Evolutionary conservation across 2,329 filamentous ascomycete genomes (phyloP), one percentile per base, ranked within the genome.

Genomic region (Talaromyces sp.): DNA sequence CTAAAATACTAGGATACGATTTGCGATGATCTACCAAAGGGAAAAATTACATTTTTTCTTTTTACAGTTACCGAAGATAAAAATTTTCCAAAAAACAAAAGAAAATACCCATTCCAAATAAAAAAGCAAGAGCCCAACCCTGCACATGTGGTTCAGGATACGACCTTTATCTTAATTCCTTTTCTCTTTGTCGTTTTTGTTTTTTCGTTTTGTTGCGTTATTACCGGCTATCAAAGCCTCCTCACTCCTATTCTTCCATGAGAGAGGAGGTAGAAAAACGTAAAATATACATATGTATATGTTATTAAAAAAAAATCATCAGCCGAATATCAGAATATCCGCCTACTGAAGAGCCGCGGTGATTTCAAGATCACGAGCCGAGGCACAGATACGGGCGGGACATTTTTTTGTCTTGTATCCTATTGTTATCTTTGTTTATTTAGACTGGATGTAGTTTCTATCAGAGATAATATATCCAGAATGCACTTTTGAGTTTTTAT

Each of bases 301-400:
- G 15, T n/a, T 44, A 4, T 33, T 33, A 33, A 13, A 39, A n/a
- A 39, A n/a, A 17, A n/a, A 17, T 67, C 67, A 71, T 71, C 65
- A 65, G 78, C 76, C 68, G 74, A 74, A 73, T 64, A 74, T 72
- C 63, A 68, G 59, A 56, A 57, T 59, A 33, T 65, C 68, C 73
- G 78, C 81, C 83, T 84, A 77, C 80, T 84, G 83, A 87, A 85
- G 85, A 87, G 84, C 84, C 85, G 81, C 81, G 78, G 78, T 78
- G 77, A 78, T 28, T 57, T 82, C 58, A 52, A 86, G 83, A 73
- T 77, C 75, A 79, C 81, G 77, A 79, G 77, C 82, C 77, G 77
- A 78, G 84, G 84, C 84, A 88, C 85, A 88, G 85, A 88, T 88
- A 87, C 85, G 84, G 84, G 84, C 77, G 80, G 78, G 74, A 87